Percentiles rank a stretch among this genome's conserved stretches.
phyloP scores from a whole-genome alignment of 805 yeast species.

The Danielozyma ontarioensis region DNA sequence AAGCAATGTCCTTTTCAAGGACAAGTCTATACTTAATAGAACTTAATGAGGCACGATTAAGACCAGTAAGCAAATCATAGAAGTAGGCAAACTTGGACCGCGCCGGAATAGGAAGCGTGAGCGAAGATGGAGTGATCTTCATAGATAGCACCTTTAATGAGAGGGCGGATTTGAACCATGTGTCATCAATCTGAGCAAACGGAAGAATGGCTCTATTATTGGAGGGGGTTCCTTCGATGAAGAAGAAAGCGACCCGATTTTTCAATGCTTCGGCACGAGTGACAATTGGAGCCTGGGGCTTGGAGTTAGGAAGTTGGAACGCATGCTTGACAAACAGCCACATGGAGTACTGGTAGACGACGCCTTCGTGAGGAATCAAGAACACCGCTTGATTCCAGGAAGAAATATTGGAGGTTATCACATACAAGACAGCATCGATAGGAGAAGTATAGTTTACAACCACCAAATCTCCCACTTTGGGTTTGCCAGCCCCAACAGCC shows the following conservation, averaged over 20 bases:
- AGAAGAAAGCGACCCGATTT: constrained; percentile 48
- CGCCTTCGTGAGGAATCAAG: constrained; percentile 39
- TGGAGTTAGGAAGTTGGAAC: constrained; percentile 4
- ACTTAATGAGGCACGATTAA: too few species aligned
- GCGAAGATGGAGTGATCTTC: constrained; percentile 30
- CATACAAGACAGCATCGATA: constrained; percentile 44
- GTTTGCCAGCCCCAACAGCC: constrained; percentile 27
- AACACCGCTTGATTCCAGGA: constrained; percentile 20
- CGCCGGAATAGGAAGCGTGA: constrained; percentile 34
- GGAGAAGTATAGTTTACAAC: constrained; percentile 59
- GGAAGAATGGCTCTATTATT: constrained; percentile 76
- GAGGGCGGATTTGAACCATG: constrained; percentile 6
- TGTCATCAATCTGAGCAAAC: constrained; percentile 23
- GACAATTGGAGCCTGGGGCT: constrained; percentile 7
- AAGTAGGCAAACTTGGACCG: constrained; percentile 15
- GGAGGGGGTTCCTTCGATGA: constrained; percentile 81
- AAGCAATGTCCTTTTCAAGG: too few species aligned
- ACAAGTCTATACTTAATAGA: not conserved
- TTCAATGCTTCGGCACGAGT: constrained; percentile 18
- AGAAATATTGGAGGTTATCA: constrained; percentile 19
- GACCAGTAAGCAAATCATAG: constrained; percentile 3
- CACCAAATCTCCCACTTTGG: constrained; percentile 43
- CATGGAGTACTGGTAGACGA: constrained; percentile 18
- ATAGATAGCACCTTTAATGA: constrained; percentile 32
- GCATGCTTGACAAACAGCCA: constrained; percentile 24